phyloP scores from a whole-genome alignment of 176 grass and related monocot species.

The Poa annua region DNA sequence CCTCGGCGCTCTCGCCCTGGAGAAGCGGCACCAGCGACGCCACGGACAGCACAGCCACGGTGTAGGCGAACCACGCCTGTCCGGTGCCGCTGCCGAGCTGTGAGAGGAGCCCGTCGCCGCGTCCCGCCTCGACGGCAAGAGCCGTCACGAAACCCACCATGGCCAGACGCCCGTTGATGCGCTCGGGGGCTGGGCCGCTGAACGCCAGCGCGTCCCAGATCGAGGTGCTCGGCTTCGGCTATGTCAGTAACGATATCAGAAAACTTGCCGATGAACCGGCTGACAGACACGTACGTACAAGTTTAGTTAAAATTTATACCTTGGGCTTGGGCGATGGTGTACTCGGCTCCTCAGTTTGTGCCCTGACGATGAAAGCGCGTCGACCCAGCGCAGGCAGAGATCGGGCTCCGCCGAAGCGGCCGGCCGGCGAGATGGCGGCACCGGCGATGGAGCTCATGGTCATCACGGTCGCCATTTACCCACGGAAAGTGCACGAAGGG shows the following conservation, averaged over 20 bases:
- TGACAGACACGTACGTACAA: too few species aligned
- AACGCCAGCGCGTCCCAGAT: slow-evolving; percentile 60
- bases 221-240: slow-evolving; percentile 17
- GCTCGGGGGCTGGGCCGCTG: slow-evolving; percentile 59
- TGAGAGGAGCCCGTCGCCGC: slow-evolving; percentile 43
- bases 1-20: slow-evolving; percentile 48
- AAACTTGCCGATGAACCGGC: background rate
- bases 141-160: slow-evolving; percentile 72
- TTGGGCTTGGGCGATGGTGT: background rate
- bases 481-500: background rate
- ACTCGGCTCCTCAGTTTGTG: background rate
- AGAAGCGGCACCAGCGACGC: slow-evolving; percentile 73
- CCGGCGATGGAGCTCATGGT: background rate
- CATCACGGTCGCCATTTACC: background rate
- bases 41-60: slow-evolving; percentile 48
- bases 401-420: background rate
- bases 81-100: slow-evolving; percentile 47
- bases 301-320: background rate
- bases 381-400: background rate
- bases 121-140: slow-evolving; percentile 52
- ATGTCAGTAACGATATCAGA: background rate
- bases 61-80: slow-evolving; percentile 46
- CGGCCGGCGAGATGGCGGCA: background rate
- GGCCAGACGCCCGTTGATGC: slow-evolving; percentile 67
- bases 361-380: background rate